Percentiles rank a stretch among this genome's conserved stretches.
These are phyloP conservation scores for Fusarium haematococcum DNA, from an alignment of 2,329 filamentous ascomycete species.

Conservation along the genomic window DNA sequence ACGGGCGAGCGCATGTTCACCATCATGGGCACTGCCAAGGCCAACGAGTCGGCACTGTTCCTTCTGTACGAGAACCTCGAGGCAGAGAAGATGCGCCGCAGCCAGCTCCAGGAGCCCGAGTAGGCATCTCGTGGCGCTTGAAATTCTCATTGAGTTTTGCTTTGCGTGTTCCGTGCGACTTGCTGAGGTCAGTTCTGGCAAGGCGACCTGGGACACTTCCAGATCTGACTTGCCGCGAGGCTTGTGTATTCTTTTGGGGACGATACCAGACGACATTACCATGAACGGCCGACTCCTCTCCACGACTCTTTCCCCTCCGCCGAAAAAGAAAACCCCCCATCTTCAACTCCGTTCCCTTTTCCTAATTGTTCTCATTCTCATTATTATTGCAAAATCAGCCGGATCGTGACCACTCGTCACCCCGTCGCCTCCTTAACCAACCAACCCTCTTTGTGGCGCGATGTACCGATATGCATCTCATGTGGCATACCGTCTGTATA, in stretches of 20 bases:
- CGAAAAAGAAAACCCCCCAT: conserved; percentile 39
- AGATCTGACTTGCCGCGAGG: conserved; percentile 75
- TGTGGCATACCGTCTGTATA: conserved; percentile 39
- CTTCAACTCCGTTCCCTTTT: conserved; percentile 40
- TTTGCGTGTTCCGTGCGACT: conserved; percentile 46
- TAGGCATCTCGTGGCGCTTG: conserved; percentile 48
- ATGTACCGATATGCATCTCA: conserved; percentile 30
- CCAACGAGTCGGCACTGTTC: conserved; percentile 96
- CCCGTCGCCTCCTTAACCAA: conserved; percentile 31
- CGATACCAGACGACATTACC: conserved; percentile 59
- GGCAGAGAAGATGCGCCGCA: conserved; percentile 98
- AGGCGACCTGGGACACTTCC: conserved; percentile 60
- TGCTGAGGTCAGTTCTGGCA: conserved; percentile 61
- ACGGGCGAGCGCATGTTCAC: conserved; percentile 99
- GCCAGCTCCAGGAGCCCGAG: conserved; percentile 74
- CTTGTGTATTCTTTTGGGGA: conserved; percentile 63
- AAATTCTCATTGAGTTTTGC: conserved; percentile 42
- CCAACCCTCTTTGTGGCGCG: conserved; percentile 37
- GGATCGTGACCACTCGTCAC: conserved; percentile 22
- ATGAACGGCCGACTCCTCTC: conserved; percentile 47
- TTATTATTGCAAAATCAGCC: conserved; percentile 34
- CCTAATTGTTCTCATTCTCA: conserved; percentile 41
- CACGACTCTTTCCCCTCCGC: conserved; percentile 15
- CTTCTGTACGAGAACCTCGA: conserved; percentile 98
- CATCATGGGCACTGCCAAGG: conserved; percentile 93